Base-by-base conservation (phyloP, 73 alveolate species). In the Paraurostyla sp. region DNA sequence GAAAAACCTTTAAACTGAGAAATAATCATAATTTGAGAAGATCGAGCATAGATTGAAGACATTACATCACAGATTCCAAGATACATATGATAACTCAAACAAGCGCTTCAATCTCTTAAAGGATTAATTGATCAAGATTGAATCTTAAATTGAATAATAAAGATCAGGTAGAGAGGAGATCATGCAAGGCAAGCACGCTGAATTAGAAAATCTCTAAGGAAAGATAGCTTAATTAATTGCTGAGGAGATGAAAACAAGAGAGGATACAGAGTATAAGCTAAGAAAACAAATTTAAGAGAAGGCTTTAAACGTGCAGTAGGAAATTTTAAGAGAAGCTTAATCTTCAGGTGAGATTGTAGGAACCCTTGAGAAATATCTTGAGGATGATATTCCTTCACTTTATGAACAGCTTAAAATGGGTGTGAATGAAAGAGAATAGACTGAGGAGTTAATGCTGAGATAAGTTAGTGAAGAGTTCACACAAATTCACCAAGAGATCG, bases 311-410 rank as follows among this genome's bases (percentile, higher is more conserved):
- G 87, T 75, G n/a, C 25, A 49, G 54, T 18, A 27, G 50, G 97
- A 93, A 62, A 71, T 93, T 46, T 41, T 60, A 40, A 89, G 87
- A 85, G 97, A 93, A 85, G 33, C 80, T 27, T 23, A 86, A 43
- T 71, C 85, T 60, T 68, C 94, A 56, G 50, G 48, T 43, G 93
- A 84, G 46, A 76, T 90, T 46, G 90, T 93, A 0, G 96, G 92
- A 75, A 84, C 86, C 56, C 62, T 93, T 42, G 83, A 93, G 84
- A 54, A 71, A 54, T 88, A 48, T 90, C 75, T 93, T 35, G 96
- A 93, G 45, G 93, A 89, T 29, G 97, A 93, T 54, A 78, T 90
- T 82, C 97, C 96, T 7, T 82, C 88, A 54, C 84, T 93, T 51
- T 81, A 85, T 40, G 82, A 87, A 27, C 49, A 54, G 40, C 81